phyloP scores from a whole-genome alignment of 208 protist species.

The Leptomonas pyrrhocoris region DNA sequence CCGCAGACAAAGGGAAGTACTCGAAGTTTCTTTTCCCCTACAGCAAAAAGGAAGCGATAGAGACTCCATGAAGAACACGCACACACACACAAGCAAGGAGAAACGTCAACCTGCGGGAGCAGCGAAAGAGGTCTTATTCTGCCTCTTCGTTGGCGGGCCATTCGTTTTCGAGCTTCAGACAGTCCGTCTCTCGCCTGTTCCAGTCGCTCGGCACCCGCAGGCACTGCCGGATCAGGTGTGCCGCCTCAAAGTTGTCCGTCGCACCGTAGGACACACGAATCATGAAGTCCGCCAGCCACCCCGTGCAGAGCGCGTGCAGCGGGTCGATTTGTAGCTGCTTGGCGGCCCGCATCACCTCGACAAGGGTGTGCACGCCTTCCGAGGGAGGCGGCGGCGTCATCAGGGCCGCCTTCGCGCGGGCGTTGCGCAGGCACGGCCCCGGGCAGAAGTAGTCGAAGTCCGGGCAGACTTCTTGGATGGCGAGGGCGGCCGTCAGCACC shows the following conservation, averaged over 20 bases:
- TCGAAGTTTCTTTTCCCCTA: too few species aligned
- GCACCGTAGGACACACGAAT: conserved; percentile 63
- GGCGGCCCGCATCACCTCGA: conserved; percentile 47
- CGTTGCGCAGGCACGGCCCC: conserved; percentile 34
- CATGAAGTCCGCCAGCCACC: conserved; percentile 76
- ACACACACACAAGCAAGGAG: conserved; percentile 18
- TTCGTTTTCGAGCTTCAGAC: conserved; percentile 85
- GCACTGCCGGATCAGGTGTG: conserved; percentile 68
- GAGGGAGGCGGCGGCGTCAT: conserved; percentile 36
- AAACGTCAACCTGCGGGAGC: background rate
- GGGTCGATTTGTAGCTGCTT: conserved; percentile 55
- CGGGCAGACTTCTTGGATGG: conserved; percentile 41
- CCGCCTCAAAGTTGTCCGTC: conserved; percentile 70
- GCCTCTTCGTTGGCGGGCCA: conserved; percentile 83
- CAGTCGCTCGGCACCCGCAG: conserved; percentile 73
- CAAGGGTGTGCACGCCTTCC: conserved; percentile 42
- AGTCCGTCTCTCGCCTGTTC: conserved; percentile 67
- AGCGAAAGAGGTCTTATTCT: conserved; percentile 9
- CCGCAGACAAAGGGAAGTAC: background rate
- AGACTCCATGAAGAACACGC: conserved; percentile 7
- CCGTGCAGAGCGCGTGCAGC: conserved; percentile 60
- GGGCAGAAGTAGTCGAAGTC: conserved; percentile 60
- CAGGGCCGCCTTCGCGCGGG: conserved; percentile 25
- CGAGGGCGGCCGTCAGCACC: conserved; percentile 23
- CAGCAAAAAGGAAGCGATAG: background rate